Percentiles rank a stretch among this genome's conserved stretches.
These are phyloP conservation scores for Combretum micranthum DNA, from an alignment of 345 rosid genomes.

Conservation along the genomic window DNA sequence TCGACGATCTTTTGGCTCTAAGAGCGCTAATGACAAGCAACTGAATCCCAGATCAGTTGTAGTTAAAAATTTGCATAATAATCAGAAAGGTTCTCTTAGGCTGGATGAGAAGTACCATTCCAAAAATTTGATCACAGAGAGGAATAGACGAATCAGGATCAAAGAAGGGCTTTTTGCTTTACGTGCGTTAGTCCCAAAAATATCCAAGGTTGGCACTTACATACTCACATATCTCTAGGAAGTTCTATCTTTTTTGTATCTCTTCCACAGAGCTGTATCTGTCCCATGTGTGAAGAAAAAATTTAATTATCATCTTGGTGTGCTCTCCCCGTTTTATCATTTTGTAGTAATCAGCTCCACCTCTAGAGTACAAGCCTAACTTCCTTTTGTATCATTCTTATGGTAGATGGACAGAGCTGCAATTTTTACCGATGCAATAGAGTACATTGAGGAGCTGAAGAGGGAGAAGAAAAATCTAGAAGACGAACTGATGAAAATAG, in stretches of 20 bases:
- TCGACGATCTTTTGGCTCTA: conserved; percentile 14
- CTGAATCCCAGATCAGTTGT: conserved; percentile 11
- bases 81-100: conserved; percentile 16
- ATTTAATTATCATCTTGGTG: too few relatives aligned
- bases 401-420: conserved; percentile 67
- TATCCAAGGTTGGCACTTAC: conserved; percentile 56
- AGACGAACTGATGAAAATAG: conserved; percentile 50
- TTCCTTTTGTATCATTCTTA: conserved; percentile 8
- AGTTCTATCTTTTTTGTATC: background rate
- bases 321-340: background rate
- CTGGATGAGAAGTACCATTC: conserved; percentile 32
- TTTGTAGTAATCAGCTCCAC: background rate
- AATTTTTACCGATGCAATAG: conserved; percentile 64
- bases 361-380: background rate
- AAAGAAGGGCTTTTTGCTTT: conserved; percentile 46
- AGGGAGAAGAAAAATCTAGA: conserved; percentile 40
- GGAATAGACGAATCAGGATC: conserved; percentile 65
- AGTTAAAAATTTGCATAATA: conserved; percentile 10
- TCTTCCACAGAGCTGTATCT: background rate
- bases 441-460: conserved; percentile 52
- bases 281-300: too few relatives aligned
- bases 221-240: background rate
- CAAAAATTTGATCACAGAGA: conserved; percentile 75
- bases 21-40: conserved; percentile 14
- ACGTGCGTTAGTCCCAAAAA: conserved; percentile 65